These are phyloP conservation scores for Pythium brassicae DNA, from an alignment of 352 stramenopile genomes.

Conservation along the genomic window DNA sequence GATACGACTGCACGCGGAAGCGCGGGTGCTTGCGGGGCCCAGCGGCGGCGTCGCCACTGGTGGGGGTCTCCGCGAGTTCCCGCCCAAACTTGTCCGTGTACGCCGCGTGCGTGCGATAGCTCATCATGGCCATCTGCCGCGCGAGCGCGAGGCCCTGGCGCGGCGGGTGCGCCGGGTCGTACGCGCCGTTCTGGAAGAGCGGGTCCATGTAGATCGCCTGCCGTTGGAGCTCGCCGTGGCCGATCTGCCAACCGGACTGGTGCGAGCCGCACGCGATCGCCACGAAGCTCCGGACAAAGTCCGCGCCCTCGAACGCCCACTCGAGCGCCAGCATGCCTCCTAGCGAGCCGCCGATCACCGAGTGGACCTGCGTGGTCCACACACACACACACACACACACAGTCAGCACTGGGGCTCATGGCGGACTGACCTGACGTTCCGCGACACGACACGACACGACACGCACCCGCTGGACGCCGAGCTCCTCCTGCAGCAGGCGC, in stretches of 20 bases:
- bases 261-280: slow-evolving; percentile 92
- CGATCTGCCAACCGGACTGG: slow-evolving; percentile 97
- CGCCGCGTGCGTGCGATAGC: slow-evolving; percentile 90
- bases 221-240: slow-evolving; percentile 92
- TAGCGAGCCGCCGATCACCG: slow-evolving; percentile 94
- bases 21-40: slow-evolving; percentile 18
- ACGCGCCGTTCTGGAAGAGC: slow-evolving; percentile 83
- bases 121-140: slow-evolving; percentile 96
- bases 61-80: slow-evolving; percentile 22
- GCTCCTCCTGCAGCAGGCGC: slow-evolving; percentile 82
- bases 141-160: slow-evolving; percentile 86
- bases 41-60: no score
- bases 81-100: slow-evolving; percentile 94
- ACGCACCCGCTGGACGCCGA: slow-evolving; percentile 70
- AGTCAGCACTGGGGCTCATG: no score
- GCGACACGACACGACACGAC: not conserved
- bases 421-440: no score
- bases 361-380: no score
- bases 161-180: slow-evolving; percentile 62
- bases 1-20: slow-evolving; percentile 84
- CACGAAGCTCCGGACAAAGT: slow-evolving; percentile 88
- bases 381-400: no score
- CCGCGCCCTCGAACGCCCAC: slow-evolving; percentile 86
- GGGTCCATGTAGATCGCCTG: slow-evolving; percentile 96
- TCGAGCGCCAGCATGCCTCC: slow-evolving; percentile 98